Percentiles rank a stretch among this genome's conserved stretches.
Evolutionary conservation across 1,284 basidiomycete species (phyloP).

Genomic region (Sanghuangporus weigelae): DNA sequence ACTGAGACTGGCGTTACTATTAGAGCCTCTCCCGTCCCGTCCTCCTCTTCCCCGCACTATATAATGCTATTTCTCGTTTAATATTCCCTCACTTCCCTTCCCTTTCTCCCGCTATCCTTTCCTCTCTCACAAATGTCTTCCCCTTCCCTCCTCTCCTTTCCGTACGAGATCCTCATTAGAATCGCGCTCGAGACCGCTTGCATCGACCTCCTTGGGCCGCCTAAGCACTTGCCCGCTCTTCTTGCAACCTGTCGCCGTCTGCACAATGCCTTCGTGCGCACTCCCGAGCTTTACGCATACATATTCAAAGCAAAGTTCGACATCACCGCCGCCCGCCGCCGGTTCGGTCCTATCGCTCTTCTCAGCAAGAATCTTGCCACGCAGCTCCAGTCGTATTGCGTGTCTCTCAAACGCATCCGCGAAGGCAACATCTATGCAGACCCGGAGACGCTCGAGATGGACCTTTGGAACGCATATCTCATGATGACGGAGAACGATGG

Average conservation of each 20-base stretch:
- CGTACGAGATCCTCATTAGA: slow-evolving; percentile 55
- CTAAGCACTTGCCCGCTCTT: slow-evolving; percentile 41
- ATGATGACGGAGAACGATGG: slow-evolving; percentile 77
- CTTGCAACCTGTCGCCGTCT: slow-evolving; percentile 44
- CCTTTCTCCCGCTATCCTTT: neutral
- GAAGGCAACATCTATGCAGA: slow-evolving; percentile 30
- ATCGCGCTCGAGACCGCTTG: slow-evolving; percentile 48
- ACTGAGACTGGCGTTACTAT: neutral
- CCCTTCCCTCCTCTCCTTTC: slow-evolving; percentile 34
- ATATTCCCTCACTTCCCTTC: slow-evolving; percentile 2
- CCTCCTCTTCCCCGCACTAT: neutral
- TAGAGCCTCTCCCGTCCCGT: neutral
- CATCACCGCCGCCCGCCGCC: slow-evolving; percentile 44
- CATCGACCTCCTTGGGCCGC: slow-evolving; percentile 36
- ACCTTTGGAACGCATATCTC: slow-evolving; percentile 54
- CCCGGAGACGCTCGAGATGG: slow-evolving; percentile 29
- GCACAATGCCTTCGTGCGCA: slow-evolving; percentile 37
- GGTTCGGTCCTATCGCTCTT: slow-evolving; percentile 38
- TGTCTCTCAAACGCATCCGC: slow-evolving; percentile 38
- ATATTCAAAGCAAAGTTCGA: slow-evolving; percentile 66
- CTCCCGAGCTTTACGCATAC: slow-evolving; percentile 46
- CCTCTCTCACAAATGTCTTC: slow-evolving; percentile 4
- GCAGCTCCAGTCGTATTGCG: slow-evolving; percentile 44
- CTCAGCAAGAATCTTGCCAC: slow-evolving; percentile 37
- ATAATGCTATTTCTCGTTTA: slow-evolving; percentile 2